Conservation (phyloP, 441 rosid genomes). For the Mallotus japonicus region DNA sequence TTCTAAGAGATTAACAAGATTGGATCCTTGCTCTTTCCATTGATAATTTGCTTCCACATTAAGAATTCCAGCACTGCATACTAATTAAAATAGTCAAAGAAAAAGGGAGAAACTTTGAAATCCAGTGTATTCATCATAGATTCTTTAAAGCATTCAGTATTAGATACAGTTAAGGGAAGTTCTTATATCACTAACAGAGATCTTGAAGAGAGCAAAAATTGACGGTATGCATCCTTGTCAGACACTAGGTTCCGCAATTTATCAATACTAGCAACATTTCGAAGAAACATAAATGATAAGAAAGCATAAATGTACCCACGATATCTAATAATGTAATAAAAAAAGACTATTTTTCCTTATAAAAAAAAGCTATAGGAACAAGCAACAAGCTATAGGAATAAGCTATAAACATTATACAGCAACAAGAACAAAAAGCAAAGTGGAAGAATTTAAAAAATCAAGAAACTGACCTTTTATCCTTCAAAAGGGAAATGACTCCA, state of each 20-base stretch:
- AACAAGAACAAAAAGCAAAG: too few relatives aligned
- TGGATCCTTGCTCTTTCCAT: slow-evolving; percentile 17
- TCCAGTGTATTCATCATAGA: neutral
- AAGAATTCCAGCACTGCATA: slow-evolving; percentile 24
- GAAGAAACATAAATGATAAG: slow-evolving; percentile 22
- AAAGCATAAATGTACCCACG: neutral
- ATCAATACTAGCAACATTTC: slow-evolving; percentile 49
- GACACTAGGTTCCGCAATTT: slow-evolving; percentile 81
- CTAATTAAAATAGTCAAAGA: slow-evolving; percentile 1
- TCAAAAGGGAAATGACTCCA: slow-evolving; percentile 58
- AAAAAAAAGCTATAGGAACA: neutral
- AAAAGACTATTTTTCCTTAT: neutral
- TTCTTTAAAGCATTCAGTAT: neutral
- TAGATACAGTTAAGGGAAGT: neutral
- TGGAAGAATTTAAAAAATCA: too few relatives aligned
- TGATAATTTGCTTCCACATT: slow-evolving; percentile 8
- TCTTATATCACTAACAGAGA: too few relatives aligned
- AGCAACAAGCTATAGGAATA: too few relatives aligned
- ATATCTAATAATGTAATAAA: neutral
- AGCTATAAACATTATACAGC: neutral
- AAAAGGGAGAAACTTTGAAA: neutral
- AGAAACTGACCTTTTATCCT: slow-evolving; percentile 62
- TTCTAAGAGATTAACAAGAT: slow-evolving; percentile 21
- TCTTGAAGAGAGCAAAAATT: slow-evolving; percentile 70
- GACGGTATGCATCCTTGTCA: slow-evolving; percentile 83